Evolutionary conservation across 176 grass and related monocot species (phyloP).

Genomic region (Lolium perenne): DNA sequence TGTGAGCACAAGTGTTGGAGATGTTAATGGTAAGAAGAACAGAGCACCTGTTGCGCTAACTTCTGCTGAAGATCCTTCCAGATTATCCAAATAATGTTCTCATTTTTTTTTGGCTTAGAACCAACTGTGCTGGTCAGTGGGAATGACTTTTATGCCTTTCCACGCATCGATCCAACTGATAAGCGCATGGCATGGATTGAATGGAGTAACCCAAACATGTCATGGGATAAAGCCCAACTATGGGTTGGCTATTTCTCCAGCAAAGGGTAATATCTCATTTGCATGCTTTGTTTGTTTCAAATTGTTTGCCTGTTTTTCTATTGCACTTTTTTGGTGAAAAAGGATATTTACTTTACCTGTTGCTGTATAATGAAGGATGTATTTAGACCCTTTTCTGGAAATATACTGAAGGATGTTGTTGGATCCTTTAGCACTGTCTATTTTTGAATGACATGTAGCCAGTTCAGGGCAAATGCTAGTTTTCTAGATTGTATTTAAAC

Average conservation of each 20-base stretch:
- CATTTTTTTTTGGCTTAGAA: constrained; percentile 52
- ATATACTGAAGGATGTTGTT: constrained; percentile 1
- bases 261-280: constrained; percentile 65
- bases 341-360: not conserved
- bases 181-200: constrained; percentile 84
- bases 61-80: not conserved
- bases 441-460: not conserved
- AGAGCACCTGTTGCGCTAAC: not conserved
- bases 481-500: not conserved
- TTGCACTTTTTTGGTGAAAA: not conserved
- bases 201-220: constrained; percentile 84
- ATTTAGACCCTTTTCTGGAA: not conserved
- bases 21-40: constrained; percentile 56
- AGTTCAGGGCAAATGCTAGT: not conserved
- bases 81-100: constrained; percentile 17
- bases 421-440: not conserved
- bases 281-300: constrained; percentile 17
- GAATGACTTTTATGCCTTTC: constrained; percentile 90
- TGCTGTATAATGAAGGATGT: not conserved
- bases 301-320: not conserved
- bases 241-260: constrained; percentile 86
- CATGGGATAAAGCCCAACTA: constrained; percentile 82
- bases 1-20: constrained; percentile 47
- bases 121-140: constrained; percentile 64
- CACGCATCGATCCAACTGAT: constrained; percentile 68